phyloP scores from a whole-genome alignment of 306 rosid species.

The Cicer pinnatifidum region DNA sequence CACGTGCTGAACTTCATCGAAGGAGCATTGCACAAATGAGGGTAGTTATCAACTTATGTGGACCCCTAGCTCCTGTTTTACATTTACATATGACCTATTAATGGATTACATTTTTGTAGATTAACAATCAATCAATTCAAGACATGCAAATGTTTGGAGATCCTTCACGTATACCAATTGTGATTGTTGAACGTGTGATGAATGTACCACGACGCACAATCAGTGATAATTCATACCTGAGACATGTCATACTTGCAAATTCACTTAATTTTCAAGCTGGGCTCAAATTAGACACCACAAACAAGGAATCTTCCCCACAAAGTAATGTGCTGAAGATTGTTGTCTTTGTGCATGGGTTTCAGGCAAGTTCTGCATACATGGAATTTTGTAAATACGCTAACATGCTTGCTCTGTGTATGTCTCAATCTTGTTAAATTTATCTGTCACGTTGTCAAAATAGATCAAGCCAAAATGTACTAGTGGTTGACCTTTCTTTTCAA shows the following conservation, averaged over 20 bases:
- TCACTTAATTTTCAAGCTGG: conserved; percentile 48
- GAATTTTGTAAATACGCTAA: conserved; percentile 16
- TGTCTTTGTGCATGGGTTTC: conserved; percentile 90
- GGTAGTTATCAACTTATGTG: conserved; percentile 51
- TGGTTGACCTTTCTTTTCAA: background rate
- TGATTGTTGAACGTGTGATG: conserved; percentile 78
- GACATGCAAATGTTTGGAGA: conserved; percentile 83
- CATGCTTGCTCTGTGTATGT: background rate
- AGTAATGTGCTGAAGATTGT: conserved; percentile 66
- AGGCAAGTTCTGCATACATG: conserved; percentile 61
- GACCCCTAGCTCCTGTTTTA: conserved; percentile 29
- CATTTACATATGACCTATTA: conserved; percentile 19
- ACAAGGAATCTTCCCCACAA: conserved; percentile 46
- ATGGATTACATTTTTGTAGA: conserved; percentile 54
- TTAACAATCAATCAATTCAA: conserved; percentile 81
- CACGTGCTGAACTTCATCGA: conserved; percentile 85
- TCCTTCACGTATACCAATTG: conserved; percentile 72
- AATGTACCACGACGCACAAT: conserved; percentile 72
- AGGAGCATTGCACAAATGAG: conserved; percentile 82
- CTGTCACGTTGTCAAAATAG: background rate
- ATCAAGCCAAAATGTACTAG: background rate
- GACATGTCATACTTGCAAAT: conserved; percentile 51
- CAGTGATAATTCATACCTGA: conserved; percentile 75
- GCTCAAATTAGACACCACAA: conserved; percentile 44
- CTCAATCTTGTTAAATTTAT: background rate